Percentiles rank a stretch among this genome's conserved stretches.
Conservation (phyloP, 2,329 filamentous ascomycete species). For the Apiospora arundinis region DNA sequence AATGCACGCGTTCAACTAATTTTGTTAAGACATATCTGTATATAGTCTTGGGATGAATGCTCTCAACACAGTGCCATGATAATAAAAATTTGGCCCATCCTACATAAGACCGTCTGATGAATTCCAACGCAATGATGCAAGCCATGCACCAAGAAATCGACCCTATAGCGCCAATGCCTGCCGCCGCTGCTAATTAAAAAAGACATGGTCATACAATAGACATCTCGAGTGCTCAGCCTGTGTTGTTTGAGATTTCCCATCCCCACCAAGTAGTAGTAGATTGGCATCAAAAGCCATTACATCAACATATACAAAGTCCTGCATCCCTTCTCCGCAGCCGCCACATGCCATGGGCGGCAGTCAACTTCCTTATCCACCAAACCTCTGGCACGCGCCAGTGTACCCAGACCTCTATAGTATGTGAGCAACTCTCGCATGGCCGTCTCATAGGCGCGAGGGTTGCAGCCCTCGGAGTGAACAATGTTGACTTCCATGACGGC, state of each 20-base stretch:
- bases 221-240: background rate
- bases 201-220: background rate
- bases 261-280: background rate
- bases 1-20: background rate
- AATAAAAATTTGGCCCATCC: background rate
- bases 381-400: constrained; percentile 71
- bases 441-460: constrained; percentile 63
- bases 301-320: constrained; percentile 16
- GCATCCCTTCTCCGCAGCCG: constrained; percentile 69
- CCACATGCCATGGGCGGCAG: constrained; percentile 80
- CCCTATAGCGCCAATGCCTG: constrained; percentile 11
- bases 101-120: background rate
- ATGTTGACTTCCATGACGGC: constrained; percentile 69
- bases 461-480: constrained; percentile 60
- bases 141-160: constrained; percentile 6
- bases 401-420: constrained; percentile 71
- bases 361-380: constrained; percentile 64
- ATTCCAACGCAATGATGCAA: background rate
- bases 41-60: background rate
- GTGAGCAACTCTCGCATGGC: constrained; percentile 73
- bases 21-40: background rate
- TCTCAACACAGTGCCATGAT: background rate
- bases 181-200: constrained; percentile 1
- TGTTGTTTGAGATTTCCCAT: background rate
- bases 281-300: background rate